Conservation (phyloP, 176 grass and related monocot species). For the Hordeum marinum region DNA sequence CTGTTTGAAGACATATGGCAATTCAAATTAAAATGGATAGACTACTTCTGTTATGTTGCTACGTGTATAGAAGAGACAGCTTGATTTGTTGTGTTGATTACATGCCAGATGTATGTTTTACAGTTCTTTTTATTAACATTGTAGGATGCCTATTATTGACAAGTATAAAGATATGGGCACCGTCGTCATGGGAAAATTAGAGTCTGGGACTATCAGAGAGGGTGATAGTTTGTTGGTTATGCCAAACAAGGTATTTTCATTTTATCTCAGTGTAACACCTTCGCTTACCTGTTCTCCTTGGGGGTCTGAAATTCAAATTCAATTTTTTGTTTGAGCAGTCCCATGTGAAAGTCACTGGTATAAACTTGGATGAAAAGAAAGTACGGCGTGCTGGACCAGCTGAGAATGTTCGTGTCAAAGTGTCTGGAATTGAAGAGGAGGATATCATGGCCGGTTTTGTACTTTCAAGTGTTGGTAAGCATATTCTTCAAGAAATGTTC, state of each 20-base stretch:
- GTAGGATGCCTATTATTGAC: conserved; percentile 95
- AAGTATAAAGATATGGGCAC: conserved; percentile 99
- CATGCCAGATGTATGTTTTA: conserved; percentile 7
- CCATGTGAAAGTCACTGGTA: conserved; percentile 72
- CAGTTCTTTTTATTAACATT: conserved; percentile 5
- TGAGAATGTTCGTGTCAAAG: conserved; percentile 87
- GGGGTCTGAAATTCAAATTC: conserved; percentile 14
- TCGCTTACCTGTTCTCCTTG: background rate
- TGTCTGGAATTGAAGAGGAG: conserved; percentile 92
- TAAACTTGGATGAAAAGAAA: conserved; percentile 84
- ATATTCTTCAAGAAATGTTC: background rate
- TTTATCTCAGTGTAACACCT: background rate
- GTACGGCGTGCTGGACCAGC: conserved; percentile 55
- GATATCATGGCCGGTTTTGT: conserved; percentile 90
- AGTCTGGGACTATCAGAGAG: conserved; percentile 70
- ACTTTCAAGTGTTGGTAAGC: conserved; percentile 82
- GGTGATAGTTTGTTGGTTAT: conserved; percentile 88
- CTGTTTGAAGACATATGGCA: background rate
- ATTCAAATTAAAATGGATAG: background rate
- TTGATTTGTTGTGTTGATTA: conserved; percentile 4
- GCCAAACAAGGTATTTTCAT: conserved; percentile 80
- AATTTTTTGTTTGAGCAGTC: conserved; percentile 41
- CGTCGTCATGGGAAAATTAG: conserved; percentile 94
- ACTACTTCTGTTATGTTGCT: background rate
- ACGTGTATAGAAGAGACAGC: background rate